Evolutionary conservation across 257 asterid species (phyloP), one percentile per base, ranked within the genome.

Genomic region (Linaria vulgaris): DNA sequence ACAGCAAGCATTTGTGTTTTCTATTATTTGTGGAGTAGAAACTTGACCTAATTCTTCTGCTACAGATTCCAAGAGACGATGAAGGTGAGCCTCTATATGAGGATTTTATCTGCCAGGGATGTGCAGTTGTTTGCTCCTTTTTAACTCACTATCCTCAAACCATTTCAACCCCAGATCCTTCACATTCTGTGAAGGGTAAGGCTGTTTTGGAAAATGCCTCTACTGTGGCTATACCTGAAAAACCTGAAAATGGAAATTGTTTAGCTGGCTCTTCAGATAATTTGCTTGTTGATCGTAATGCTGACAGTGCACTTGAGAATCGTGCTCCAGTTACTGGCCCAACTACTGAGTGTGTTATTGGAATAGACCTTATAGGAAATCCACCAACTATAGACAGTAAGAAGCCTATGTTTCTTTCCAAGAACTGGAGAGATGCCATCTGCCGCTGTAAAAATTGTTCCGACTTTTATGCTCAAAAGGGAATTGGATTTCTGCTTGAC

Each of bases 51-150:
- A 50, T 75, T 24, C 46, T 61, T 63, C 8, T 68, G 53, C 11
- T 66, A 52, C 76, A 89, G 97, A 67, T 89, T 69, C 96, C 98
- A 37, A 82, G 88, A 75, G 97, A 89, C 41, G 96, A 87, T 65
- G 95, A 87, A 41, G 97, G 94, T 60, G 97, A 79, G 74, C 97
- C 96, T 71, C 79, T 80, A 0, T 89, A 83, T 47, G 96, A 88
- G 72, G 99, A 90, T 71, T 75, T 94, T 45, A 77, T 94, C 73
- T 94, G 99, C 79, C 88, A 83, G 64, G 77, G 76, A 3, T 94
- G 99, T 61, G 82, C 97, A n/a, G 73, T 30, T 49, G 66, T 73
- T 57, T 89, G 88, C 68, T 79, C 85, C 25, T 85, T 90, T 69
- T 63, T 94, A 73, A 68, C 79, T 57, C 70, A 63, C 73, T 94